Conservation (phyloP, 306 rosid genomes). For the Malus domestica region ASM211411v1 NC_041793.1:35061001-35061500, state of each 20-base stretch:
- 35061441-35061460: slow-evolving; percentile 82
- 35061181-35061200: background rate
- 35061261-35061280: background rate
- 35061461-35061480: slow-evolving; percentile 32
- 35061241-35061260: background rate
- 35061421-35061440: slow-evolving; percentile 94
- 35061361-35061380: background rate
- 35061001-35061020: background rate
- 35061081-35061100: background rate
- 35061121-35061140: background rate
- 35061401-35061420: slow-evolving; percentile 86
- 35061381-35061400: slow-evolving; percentile 80
- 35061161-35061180: background rate
- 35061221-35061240: background rate
- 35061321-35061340: background rate
- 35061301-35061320: background rate
- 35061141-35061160: background rate
- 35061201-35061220: background rate
- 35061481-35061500: background rate
- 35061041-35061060: background rate
- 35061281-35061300: background rate
- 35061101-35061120: background rate
- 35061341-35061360: background rate
- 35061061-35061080: background rate
- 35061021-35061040: background rate